A percentile compares a stretch with the other conserved stretches of the same genome.
Conservation (phyloP, 257 asterid genomes). For the Verbascum thapsus region DNA sequence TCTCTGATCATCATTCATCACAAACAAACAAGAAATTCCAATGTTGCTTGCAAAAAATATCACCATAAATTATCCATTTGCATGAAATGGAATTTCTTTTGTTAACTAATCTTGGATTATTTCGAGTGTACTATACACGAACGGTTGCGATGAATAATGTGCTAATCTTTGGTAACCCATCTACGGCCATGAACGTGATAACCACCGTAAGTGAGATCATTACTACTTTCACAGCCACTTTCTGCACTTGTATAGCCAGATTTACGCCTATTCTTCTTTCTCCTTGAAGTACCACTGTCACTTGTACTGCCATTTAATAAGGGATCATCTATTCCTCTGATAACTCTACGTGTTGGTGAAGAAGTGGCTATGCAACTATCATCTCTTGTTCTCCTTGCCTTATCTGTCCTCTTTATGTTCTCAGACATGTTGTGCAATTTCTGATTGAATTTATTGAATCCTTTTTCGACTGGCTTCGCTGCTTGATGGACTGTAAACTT, state of each 20-base stretch:
- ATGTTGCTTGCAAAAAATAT: too few species aligned
- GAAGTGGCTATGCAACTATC: conserved; percentile 68
- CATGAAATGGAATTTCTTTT: neutral
- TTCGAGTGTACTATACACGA: too few species aligned
- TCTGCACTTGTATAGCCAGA: conserved; percentile 89
- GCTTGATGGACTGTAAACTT: conserved; percentile 91
- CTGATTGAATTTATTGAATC: conserved; percentile 74
- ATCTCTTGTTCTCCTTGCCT: conserved; percentile 67
- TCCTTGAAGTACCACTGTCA: conserved; percentile 63
- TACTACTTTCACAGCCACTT: conserved; percentile 85
- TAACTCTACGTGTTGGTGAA: conserved; percentile 54
- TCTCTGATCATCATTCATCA: conserved; percentile 24
- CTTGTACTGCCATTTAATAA: conserved; percentile 88
- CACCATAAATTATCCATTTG: neutral
- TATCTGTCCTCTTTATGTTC: conserved; percentile 77
- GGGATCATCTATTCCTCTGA: conserved; percentile 92
- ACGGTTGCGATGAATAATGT: too few species aligned
- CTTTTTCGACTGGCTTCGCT: conserved; percentile 95
- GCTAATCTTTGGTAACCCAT: conserved; percentile 82
- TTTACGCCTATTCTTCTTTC: conserved; percentile 70
- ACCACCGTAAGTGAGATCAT: conserved; percentile 57
- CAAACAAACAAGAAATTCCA: too few species aligned
- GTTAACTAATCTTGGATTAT: neutral
- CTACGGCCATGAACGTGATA: conserved; percentile 75
- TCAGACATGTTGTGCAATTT: conserved; percentile 75